phyloP scores from a whole-genome alignment of 2,329 filamentous ascomycete species.

The Graphilbum sp. region DNA sequence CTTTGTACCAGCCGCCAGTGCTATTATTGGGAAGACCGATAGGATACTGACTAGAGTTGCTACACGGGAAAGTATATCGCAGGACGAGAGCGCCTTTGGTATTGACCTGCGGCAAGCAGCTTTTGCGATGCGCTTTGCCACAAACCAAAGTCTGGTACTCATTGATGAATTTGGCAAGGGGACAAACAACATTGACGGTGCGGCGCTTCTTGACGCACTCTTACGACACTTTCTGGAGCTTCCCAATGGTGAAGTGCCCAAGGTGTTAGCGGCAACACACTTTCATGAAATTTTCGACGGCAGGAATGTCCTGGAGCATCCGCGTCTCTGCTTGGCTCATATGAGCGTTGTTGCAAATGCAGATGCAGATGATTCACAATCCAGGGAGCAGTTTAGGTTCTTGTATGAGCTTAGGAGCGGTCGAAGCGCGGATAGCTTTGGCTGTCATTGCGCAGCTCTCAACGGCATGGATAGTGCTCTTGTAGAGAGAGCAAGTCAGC shows the following conservation, averaged over 20 bases:
- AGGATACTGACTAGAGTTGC: slow-evolving; percentile 79
- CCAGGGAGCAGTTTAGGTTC: slow-evolving; percentile 51
- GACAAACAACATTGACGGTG: slow-evolving; percentile 40
- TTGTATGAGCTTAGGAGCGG: slow-evolving; percentile 57
- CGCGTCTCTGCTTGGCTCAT: slow-evolving; percentile 42
- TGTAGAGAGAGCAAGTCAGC: slow-evolving; percentile 57
- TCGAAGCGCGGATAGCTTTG: slow-evolving; percentile 66
- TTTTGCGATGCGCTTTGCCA: slow-evolving; percentile 58
- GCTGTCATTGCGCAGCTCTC: slow-evolving; percentile 67
- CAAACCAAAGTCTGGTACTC: slow-evolving; percentile 62
- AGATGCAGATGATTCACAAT: slow-evolving; percentile 27
- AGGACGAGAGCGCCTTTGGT: slow-evolving; percentile 45
- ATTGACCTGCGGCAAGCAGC: slow-evolving; percentile 81
- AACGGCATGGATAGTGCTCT: slow-evolving; percentile 65
- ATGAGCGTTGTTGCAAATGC: slow-evolving; percentile 54
- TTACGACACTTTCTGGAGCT: slow-evolving; percentile 37
- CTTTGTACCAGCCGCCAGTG: slow-evolving; percentile 68
- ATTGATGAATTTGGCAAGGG: slow-evolving; percentile 80
- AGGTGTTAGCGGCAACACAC: slow-evolving; percentile 45
- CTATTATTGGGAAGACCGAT: slow-evolving; percentile 74
- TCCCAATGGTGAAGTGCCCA: slow-evolving; percentile 27
- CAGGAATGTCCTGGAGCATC: slow-evolving; percentile 33
- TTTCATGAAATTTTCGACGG: slow-evolving; percentile 59
- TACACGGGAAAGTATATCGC: slow-evolving; percentile 47
- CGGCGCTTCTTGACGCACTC: slow-evolving; percentile 40